phyloP scores from a whole-genome alignment of 1,139 yeast genomes.

The Arxiozyma heterogenica region DNA sequence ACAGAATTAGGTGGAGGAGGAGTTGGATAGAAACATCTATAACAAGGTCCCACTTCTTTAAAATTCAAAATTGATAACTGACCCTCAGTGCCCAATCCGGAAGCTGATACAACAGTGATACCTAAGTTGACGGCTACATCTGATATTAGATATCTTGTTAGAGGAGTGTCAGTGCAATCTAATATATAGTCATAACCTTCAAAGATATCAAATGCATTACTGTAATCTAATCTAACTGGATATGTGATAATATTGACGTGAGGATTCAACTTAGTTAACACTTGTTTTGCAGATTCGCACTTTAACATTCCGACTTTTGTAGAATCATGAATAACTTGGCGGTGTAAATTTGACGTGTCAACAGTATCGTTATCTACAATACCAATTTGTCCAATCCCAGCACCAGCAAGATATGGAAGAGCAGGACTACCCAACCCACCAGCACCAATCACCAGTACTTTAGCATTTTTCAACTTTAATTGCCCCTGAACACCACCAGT shows the following conservation, averaged over 20 bases:
- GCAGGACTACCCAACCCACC: constrained; percentile 98
- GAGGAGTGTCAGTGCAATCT: constrained; percentile 94
- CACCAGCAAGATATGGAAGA: constrained; percentile 70
- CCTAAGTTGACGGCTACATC: constrained; percentile 70
- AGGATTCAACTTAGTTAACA: constrained; percentile 54
- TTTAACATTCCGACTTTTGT: constrained; percentile 59
- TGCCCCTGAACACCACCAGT: constrained; percentile 43
- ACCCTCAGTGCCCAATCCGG: constrained; percentile 88
- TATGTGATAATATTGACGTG: constrained; percentile 47
- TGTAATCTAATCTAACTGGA: constrained; percentile 42
- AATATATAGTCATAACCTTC: constrained; percentile 61
- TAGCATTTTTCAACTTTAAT: constrained; percentile 44
- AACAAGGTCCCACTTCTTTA: constrained; percentile 73
- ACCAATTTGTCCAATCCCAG: constrained; percentile 81
- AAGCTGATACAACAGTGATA: constrained; percentile 78
- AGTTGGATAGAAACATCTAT: constrained; percentile 81
- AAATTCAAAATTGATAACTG: constrained; percentile 73
- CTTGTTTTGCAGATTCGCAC: constrained; percentile 64
- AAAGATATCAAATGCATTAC: constrained; percentile 58
- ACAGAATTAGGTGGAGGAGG: constrained; percentile 86
- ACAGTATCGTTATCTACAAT: constrained; percentile 83
- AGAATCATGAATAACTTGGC: constrained; percentile 77
- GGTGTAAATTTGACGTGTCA: constrained; percentile 74
- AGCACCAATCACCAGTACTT: constrained; percentile 78
- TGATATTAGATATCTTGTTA: constrained; percentile 74